These are phyloP conservation scores for Scytalidium lignicola DNA, from an alignment of 2,329 filamentous ascomycete species.

Conservation along the genomic window DNA sequence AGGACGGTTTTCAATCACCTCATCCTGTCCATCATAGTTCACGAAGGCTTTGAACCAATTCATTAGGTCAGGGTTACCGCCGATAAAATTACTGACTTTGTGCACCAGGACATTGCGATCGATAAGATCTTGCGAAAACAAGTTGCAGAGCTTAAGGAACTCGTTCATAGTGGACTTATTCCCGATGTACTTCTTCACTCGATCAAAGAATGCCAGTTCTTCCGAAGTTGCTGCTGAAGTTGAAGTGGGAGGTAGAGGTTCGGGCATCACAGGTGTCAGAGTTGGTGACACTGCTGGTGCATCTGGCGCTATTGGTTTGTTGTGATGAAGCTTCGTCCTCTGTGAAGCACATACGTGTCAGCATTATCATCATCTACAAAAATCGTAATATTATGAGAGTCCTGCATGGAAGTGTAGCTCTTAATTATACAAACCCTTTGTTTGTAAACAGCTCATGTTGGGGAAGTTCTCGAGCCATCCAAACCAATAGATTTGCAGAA, in stretches of 20 bases:
- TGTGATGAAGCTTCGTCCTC: constrained; percentile 69
- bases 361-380: background rate
- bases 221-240: constrained; percentile 72
- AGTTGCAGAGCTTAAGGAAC: constrained; percentile 93
- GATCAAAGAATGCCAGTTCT: constrained; percentile 90
- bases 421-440: too few relatives aligned
- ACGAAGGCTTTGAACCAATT: constrained; percentile 83
- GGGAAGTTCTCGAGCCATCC: too few relatives aligned
- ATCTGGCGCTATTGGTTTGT: constrained; percentile 37
- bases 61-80: constrained; percentile 83
- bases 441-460: too few relatives aligned
- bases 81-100: constrained; percentile 80
- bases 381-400: too few relatives aligned
- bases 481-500: too few relatives aligned
- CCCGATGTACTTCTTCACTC: constrained; percentile 91
- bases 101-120: constrained; percentile 77
- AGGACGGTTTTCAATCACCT: constrained; percentile 72
- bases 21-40: constrained; percentile 69
- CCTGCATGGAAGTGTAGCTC: too few relatives aligned
- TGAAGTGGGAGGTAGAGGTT: constrained; percentile 74
- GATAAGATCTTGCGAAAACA: constrained; percentile 90
- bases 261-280: constrained; percentile 80
- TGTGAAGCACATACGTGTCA: constrained; percentile 11
- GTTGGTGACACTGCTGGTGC: constrained; percentile 64
- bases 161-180: constrained; percentile 93